These are phyloP conservation scores for Picea glauca DNA, from an alignment of 75 land plant genomes.

Conservation along the genomic window DNA sequence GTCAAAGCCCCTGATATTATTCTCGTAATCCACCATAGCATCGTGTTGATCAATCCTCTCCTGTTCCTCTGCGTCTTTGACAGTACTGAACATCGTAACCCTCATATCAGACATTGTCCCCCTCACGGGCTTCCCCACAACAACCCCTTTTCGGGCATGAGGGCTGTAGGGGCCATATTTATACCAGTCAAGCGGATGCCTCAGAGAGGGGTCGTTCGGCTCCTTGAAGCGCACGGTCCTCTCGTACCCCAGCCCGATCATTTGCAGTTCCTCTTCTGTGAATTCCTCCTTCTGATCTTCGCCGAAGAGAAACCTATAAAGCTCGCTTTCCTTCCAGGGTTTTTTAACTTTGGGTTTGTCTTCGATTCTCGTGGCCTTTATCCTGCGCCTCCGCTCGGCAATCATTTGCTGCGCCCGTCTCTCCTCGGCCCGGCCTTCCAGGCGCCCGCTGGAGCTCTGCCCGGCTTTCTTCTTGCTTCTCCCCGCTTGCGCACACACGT, in stretches of 20 bases:
- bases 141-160: conserved; percentile 72
- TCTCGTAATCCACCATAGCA: conserved; percentile 38
- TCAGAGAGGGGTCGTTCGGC: conserved; percentile 54
- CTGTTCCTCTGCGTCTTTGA: conserved; percentile 66
- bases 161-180: conserved; percentile 91
- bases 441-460: conserved; percentile 36
- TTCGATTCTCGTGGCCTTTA: conserved; percentile 33
- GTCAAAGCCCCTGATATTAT: conserved; percentile 41
- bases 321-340: conserved; percentile 14
- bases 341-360: not conserved
- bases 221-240: conserved; percentile 70
- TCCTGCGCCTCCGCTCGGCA: conserved; percentile 24
- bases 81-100: conserved; percentile 58
- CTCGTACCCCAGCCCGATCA: conserved; percentile 67
- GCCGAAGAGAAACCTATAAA: conserved; percentile 26
- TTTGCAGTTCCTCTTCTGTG: conserved; percentile 57
- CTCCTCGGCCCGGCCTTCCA: conserved; percentile 44
- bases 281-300: conserved; percentile 41
- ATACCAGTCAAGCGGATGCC: conserved; percentile 88
- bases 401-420: conserved; percentile 35
- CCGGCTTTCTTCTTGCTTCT: conserved; percentile 53
- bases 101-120: conserved; percentile 54
- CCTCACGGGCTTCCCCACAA: conserved; percentile 61
- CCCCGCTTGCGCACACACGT: conserved; percentile 29
- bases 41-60: conserved; percentile 67